Evolutionary conservation across 1,139 yeast genomes (phyloP).

Genomic region (Yamadazyma blattariae): DNA sequence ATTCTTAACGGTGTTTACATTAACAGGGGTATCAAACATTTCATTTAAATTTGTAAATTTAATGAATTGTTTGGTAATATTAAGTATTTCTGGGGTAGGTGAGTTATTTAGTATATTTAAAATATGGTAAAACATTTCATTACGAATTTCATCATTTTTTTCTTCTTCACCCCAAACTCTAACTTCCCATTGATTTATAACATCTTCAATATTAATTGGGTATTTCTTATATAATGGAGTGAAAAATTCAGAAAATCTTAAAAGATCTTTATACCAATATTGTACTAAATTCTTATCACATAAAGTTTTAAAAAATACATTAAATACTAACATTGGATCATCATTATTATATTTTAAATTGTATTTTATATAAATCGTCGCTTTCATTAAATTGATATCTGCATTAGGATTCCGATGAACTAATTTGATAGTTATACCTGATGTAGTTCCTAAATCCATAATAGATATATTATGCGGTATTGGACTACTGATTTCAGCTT

Average conservation of each 20-base stretch:
- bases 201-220: conserved; percentile 1
- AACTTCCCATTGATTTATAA: not conserved
- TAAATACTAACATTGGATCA: not conserved
- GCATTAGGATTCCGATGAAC: conserved; percentile 4
- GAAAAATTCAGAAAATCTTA: conserved; percentile 9
- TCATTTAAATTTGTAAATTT: not conserved
- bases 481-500: not conserved
- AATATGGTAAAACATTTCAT: conserved; percentile 3
- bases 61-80: conserved; percentile 2
- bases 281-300: conserved; percentile 18
- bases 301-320: conserved; percentile 12
- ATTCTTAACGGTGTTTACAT: not conserved
- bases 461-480: not conserved
- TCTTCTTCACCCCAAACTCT: not conserved
- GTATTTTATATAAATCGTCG: conserved; percentile 7
- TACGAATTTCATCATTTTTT: not conserved
- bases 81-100: not conserved
- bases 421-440: not conserved
- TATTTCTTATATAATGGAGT: not conserved
- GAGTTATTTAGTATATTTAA: conserved; percentile 1
- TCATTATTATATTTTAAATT: not conserved
- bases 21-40: not conserved
- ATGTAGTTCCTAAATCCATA: conserved; percentile 2
- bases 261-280: conserved; percentile 9
- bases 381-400: conserved; percentile 7